Evolutionary conservation across 2,329 filamentous ascomycete genomes (phyloP), one percentile per base, ranked within the genome.

Genomic region (Diatrype stigma): DNA sequence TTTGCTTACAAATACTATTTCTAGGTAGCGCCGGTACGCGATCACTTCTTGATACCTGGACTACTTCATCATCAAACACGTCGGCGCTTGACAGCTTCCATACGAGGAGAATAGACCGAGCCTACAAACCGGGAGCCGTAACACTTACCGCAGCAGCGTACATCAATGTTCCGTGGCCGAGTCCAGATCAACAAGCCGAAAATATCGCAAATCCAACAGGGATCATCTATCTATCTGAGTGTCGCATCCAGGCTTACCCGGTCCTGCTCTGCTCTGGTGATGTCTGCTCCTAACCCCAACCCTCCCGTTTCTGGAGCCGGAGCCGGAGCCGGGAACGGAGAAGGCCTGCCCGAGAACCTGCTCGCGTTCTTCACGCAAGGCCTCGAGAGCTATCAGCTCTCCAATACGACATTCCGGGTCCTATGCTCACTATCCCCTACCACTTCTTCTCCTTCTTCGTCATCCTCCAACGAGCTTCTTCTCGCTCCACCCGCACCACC

Each of bases 371-470:
- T 80, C 61, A 62, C 70, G 4, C 67, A 69, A 44, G 70, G 75
- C 30, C 72, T 81, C 28, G 56, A 67, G 30, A 62, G 67, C 8
- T 80, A 80, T 51, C 72, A 73, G 42, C 58, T 66, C 7, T 77
- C 77, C 0, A 53, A 60, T 26, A 67, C 74, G 47, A 62, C 65
- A 17, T 74, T 81, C 53, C 68, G 69, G 35, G 65, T 81, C 45
- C 63, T 81, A 23, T 74, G 70, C 63, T 74, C 73, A 2, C 57
- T 73, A 32, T 62, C 69, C 37, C 30, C 50, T 2, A 17, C 52
- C 23, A 12, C 52, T 6, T 50, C 52, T 2, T 45, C 48, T 2
- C 49, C 48, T 17, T 28, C 55, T 16, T 19, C 52, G 17, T 49
- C 47, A 19, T 12, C 47, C 53, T 19, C 16, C 48, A 30, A 49